Evolutionary conservation across 2,329 filamentous ascomycete genomes (phyloP).

Genomic region (Colletotrichum zoysiae): DNA sequence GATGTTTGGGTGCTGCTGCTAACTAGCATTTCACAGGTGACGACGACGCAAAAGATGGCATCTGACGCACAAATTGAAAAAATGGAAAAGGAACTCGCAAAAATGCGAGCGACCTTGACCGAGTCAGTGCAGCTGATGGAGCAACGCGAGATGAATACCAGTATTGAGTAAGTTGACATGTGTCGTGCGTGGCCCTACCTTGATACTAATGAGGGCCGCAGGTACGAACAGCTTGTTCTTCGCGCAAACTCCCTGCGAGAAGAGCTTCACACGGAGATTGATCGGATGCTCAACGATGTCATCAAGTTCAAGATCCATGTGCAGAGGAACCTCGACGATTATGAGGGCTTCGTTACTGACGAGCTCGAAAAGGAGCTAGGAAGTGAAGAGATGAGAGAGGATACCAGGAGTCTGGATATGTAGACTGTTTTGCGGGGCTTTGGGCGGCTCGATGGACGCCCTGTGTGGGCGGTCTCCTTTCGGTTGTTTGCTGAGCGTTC

Average conservation of each 20-base stretch:
- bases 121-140: conserved; percentile 94
- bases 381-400: conserved; percentile 69
- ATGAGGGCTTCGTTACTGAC: conserved; percentile 92
- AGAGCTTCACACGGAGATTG: conserved; percentile 96
- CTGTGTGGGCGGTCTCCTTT: conserved; percentile 8
- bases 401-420: conserved; percentile 65
- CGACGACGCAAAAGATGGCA: conserved; percentile 86
- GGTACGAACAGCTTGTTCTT: conserved; percentile 92
- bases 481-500: conserved; percentile 29
- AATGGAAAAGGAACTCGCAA: conserved; percentile 97
- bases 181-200: not conserved
- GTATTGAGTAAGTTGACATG: conserved; percentile 81
- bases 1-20: not conserved
- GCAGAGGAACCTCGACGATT: conserved; percentile 92
- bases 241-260: conserved; percentile 88
- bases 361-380: conserved; percentile 89
- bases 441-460: conserved; percentile 37
- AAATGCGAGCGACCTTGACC: conserved; percentile 85
- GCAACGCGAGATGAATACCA: conserved; percentile 95
- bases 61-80: conserved; percentile 96
- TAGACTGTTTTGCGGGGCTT: conserved; percentile 46
- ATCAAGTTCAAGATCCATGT: conserved; percentile 99
- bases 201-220: conserved; percentile 50
- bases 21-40: conserved; percentile 57
- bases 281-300: conserved; percentile 95